Conservation (phyloP, 129 eudicot species). For the Arctium minus region DNA sequence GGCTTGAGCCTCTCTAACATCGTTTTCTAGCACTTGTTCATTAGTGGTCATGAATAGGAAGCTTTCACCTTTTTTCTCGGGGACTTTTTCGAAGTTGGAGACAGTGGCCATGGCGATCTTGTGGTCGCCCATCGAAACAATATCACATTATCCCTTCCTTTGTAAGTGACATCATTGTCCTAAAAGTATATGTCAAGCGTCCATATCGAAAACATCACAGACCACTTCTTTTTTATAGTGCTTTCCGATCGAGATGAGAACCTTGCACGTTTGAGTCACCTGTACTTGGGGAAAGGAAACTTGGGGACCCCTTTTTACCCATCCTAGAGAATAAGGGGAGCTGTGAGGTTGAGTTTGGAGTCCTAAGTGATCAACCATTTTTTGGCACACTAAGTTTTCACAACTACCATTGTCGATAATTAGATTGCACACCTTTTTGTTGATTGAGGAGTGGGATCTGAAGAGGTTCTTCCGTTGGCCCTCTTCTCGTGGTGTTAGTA, state of each 20-base stretch:
- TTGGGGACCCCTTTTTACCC: background rate
- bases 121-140: background rate
- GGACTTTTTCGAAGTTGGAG: background rate
- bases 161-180: background rate
- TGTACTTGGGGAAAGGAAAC: no score
- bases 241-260: background rate
- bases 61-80: background rate
- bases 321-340: background rate
- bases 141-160: background rate
- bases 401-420: background rate
- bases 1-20: background rate
- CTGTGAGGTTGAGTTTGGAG: background rate
- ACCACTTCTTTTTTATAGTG: no score
- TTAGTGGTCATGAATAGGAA: background rate
- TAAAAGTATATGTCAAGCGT: background rate
- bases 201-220: background rate
- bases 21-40: background rate
- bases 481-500: no score
- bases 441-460: background rate
- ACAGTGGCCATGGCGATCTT: background rate
- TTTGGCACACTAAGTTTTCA: background rate
- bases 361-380: background rate
- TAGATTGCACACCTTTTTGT: background rate
- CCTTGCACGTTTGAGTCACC: background rate
- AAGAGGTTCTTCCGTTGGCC: background rate